These are phyloP conservation scores for Elsinoe batatas DNA, from an alignment of 2,329 filamentous ascomycete genomes.

Conservation along the genomic window DNA sequence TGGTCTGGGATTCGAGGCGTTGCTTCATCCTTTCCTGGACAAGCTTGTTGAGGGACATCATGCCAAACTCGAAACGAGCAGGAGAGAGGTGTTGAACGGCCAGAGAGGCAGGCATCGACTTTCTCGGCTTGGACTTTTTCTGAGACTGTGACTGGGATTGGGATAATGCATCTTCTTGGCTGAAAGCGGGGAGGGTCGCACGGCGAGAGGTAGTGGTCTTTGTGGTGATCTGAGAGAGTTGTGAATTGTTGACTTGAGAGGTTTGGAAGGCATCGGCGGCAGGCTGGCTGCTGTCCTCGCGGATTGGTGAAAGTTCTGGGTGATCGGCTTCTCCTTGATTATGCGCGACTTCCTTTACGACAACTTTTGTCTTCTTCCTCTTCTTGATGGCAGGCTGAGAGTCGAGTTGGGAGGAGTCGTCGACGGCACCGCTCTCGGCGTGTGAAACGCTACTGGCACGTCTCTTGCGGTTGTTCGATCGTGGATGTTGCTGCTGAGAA, in stretches of 20 bases:
- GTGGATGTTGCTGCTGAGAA: not conserved
- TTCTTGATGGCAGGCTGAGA: constrained; percentile 13
- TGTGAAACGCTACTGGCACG: constrained; percentile 15
- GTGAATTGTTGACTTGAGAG: constrained; percentile 19
- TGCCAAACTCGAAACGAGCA: constrained; percentile 22
- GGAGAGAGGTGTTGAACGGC: constrained; percentile 17
- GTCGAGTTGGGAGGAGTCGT: constrained; percentile 8
- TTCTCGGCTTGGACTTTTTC: constrained; percentile 14
- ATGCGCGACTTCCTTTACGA: not conserved
- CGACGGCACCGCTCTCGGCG: constrained; percentile 2
- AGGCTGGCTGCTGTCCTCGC: constrained; percentile 5
- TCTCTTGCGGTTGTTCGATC: constrained; percentile 13
- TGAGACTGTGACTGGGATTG: constrained; percentile 19
- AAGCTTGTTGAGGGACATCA: constrained; percentile 24
- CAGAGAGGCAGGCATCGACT: constrained; percentile 24
- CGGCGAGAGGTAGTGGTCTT: constrained; percentile 25
- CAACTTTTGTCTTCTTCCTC: constrained; percentile 14
- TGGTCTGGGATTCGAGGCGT: constrained; percentile 33
- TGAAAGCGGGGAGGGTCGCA: constrained; percentile 21
- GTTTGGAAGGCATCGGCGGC: constrained; percentile 23
- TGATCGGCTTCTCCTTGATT: constrained; percentile 12
- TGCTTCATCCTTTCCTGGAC: constrained; percentile 26
- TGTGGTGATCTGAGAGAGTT: constrained; percentile 26
- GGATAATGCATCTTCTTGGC: constrained; percentile 17
- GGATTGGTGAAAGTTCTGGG: constrained; percentile 8